Percentiles rank a stretch among this genome's conserved stretches.
Evolutionary conservation across 495 filamentous ascomycete species (phyloP).

Genomic region (Penicillium canariense): DNA sequence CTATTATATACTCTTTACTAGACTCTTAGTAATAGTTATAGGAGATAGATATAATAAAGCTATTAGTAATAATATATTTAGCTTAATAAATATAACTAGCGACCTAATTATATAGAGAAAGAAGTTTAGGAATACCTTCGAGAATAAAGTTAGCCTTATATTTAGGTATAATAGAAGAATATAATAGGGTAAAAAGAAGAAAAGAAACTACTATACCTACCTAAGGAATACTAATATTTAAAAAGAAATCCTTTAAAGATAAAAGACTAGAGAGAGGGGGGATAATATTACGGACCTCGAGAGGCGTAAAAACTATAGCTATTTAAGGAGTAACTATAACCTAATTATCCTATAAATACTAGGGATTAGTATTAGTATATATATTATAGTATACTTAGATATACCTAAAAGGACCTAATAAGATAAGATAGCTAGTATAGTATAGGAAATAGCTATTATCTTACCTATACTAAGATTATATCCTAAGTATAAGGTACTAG

Average conservation of each 20-base stretch:
- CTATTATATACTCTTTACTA: not conserved
- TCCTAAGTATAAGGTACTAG: too few species aligned
- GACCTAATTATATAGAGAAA: not conserved
- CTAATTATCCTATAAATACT: too few species aligned
- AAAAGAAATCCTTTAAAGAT: not conserved
- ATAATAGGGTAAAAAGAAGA: not conserved
- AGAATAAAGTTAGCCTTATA: not conserved
- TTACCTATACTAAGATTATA: too few species aligned
- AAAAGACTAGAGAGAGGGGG: not conserved
- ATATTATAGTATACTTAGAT: too few species aligned
- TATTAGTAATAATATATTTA: not conserved
- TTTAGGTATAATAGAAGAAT: not conserved
- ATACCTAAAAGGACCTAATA: too few species aligned
- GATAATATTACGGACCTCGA: not conserved
- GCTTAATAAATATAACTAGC: not conserved
- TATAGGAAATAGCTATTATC: too few species aligned
- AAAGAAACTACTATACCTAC: not conserved
- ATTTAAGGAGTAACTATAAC: too few species aligned
- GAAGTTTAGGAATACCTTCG: not conserved
- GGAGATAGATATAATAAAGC: not conserved
- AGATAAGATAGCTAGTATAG: too few species aligned
- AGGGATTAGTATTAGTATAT: too few species aligned
- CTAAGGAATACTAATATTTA: not conserved
- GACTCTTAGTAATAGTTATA: not conserved
- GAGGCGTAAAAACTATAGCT: too few species aligned